Evolutionary conservation across 2,329 filamentous ascomycete species (phyloP), one percentile per base, ranked within the genome.

Genomic region (Aspergillus calidoustus): DNA sequence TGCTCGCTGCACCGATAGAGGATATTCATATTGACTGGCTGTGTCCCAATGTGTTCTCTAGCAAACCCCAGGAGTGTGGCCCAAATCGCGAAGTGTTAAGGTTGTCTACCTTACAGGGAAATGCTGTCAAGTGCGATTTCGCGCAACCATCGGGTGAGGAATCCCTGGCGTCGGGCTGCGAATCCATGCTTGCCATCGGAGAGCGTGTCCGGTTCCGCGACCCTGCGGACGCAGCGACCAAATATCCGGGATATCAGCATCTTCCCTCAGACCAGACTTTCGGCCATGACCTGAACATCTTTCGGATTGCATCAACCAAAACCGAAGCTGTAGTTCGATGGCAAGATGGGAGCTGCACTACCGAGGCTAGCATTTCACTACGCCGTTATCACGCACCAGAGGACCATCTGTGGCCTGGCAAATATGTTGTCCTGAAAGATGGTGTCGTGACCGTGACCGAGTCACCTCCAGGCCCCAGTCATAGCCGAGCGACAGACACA

Each of bases 281-380:
- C 46, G 85, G 85, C 1, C 86, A 84, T 68, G 86, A 89, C 65
- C 72, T 87, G 64, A 88, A 88, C 62, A 79, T 86, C 3, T 86
- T 83, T 65, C 78, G 81, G 13, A 76, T 88, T 55, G 75, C 81
- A 54, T 77, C 77, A 34, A 83, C 81, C 11, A 76, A 75, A 22
- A 84, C 84, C 2, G 73, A 76, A n/a, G 81, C 82, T 13, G 81
- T 76, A 1, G 82, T 88, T 4, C 81, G 83, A 63, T 89, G 86
- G 86, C 86, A 88, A 67, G 84, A 88, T 68, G 77, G 83, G 17
- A 80, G 79, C 8, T 74, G 82, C 31, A 84, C 83, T 0, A 76
- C 77, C 30, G 79, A 85, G 46, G 56, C 71, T 13, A 80, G 81
- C 47, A 79, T 77, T 8, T 70, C 76, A 7, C 67, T 88, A 4